Conservation (phyloP, 106 monocot genomes). For the Vanilla planifolia region DNA sequence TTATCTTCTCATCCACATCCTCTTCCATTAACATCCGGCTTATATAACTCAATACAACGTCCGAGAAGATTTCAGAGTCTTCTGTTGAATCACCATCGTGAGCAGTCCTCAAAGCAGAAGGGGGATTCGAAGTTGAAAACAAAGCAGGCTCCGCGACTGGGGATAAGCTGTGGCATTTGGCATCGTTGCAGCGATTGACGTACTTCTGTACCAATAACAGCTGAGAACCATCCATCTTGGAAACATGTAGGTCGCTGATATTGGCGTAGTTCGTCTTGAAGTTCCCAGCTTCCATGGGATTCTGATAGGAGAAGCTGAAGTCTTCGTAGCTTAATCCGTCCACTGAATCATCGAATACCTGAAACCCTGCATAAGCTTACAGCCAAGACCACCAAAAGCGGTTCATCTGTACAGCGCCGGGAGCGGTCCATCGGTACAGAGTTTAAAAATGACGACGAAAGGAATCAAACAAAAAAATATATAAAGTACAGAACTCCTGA, state of each 20-base stretch:
- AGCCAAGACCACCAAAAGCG: no score
- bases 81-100: constrained; percentile 20
- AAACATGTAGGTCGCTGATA: neutral
- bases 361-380: no score
- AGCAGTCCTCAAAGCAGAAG: neutral
- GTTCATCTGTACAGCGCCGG: no score
- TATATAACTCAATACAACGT: constrained; percentile 58
- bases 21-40: constrained; percentile 80
- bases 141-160: no score
- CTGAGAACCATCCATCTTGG: neutral
- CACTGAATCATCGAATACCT: constrained; percentile 5
- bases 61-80: constrained; percentile 39
- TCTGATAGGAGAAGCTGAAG: constrained; percentile 10
- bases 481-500: no score
- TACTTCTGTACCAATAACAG: neutral
- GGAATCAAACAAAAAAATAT: no score
- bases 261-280: constrained; percentile 3
- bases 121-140: neutral
- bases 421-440: no score
- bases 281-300: neutral
- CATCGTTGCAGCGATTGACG: neutral
- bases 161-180: neutral
- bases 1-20: constrained; percentile 72
- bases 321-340: constrained; percentile 12
- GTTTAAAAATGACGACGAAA: no score